Evolutionary conservation across 2,329 filamentous ascomycete genomes (phyloP).

Genomic region (Cytospora mali): DNA sequence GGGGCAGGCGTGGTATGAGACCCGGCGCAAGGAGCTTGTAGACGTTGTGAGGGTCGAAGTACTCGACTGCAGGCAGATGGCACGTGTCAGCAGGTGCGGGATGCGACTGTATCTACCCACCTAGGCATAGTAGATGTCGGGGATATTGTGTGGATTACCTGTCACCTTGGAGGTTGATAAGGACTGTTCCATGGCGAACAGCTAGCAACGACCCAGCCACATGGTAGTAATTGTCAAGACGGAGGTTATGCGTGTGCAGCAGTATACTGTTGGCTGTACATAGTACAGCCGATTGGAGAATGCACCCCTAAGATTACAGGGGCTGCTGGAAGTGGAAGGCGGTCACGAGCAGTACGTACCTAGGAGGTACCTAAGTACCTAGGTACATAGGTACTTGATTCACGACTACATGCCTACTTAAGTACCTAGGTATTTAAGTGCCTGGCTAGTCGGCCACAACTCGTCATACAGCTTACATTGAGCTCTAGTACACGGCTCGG

Average conservation of each 20-base stretch:
- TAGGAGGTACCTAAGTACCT: too few relatives aligned
- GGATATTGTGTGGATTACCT: slow-evolving; percentile 48
- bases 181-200: slow-evolving; percentile 64
- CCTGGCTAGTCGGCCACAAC: too few relatives aligned
- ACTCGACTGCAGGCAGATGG: slow-evolving; percentile 74
- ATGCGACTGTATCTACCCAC: not conserved
- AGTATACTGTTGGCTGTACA: not conserved
- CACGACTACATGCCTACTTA: too few relatives aligned
- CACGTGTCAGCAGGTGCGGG: slow-evolving; percentile 14
- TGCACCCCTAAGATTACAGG: not conserved
- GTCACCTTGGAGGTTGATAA: slow-evolving; percentile 77
- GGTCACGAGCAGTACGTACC: not conserved
- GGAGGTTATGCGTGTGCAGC: slow-evolving; percentile 4
- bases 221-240: slow-evolving; percentile 1
- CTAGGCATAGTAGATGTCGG: slow-evolving; percentile 15
- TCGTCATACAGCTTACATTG: too few relatives aligned
- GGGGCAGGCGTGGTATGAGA: slow-evolving; percentile 75
- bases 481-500: too few relatives aligned
- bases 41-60: slow-evolving; percentile 88
- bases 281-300: not conserved
- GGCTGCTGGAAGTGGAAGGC: not conserved
- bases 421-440: too few relatives aligned
- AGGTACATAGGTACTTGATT: too few relatives aligned
- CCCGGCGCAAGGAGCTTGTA: slow-evolving; percentile 81
- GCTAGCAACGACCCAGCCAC: slow-evolving; percentile 34